Percentiles rank a stretch among this genome's conserved stretches.
Conservation (phyloP, 768 basidiomycete species). For the Tylopilus cervinicoccineus region DNA sequence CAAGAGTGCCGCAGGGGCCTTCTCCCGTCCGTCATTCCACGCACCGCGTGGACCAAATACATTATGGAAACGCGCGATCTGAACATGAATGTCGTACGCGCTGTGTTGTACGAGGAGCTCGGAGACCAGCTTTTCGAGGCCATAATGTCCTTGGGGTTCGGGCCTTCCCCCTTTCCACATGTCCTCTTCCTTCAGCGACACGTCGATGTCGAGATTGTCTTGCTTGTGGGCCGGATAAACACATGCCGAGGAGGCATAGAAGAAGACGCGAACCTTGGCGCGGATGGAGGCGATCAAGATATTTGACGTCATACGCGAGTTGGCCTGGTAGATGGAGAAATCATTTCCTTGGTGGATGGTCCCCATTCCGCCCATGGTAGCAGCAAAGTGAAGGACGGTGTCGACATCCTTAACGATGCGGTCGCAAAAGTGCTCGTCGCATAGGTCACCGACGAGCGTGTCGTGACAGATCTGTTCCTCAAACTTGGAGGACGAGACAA, state of each 20-base stretch:
- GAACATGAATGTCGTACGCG: slow-evolving; percentile 32
- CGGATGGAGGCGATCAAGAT: slow-evolving; percentile 38
- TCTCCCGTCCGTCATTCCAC: slow-evolving; percentile 54
- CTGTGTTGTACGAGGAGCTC: slow-evolving; percentile 43
- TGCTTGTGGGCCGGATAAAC: slow-evolving; percentile 50
- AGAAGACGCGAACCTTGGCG: slow-evolving; percentile 40
- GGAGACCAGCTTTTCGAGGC: slow-evolving; percentile 51
- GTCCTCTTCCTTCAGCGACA: slow-evolving; percentile 45
- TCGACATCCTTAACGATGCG: slow-evolving; percentile 37
- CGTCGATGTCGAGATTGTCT: slow-evolving; percentile 25
- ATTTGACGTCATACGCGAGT: slow-evolving; percentile 48
- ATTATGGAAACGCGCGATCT: slow-evolving; percentile 56
- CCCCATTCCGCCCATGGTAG: slow-evolving; percentile 65
- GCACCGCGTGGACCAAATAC: slow-evolving; percentile 52
- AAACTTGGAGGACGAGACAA: slow-evolving; percentile 23
- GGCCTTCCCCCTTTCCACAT: slow-evolving; percentile 39
- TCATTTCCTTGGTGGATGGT: slow-evolving; percentile 52
- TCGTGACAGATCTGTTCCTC: slow-evolving; percentile 31
- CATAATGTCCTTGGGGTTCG: slow-evolving; percentile 52
- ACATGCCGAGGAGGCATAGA: slow-evolving; percentile 58
- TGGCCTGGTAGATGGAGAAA: slow-evolving; percentile 44
- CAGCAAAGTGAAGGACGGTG: slow-evolving; percentile 54
- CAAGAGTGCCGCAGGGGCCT: slow-evolving; percentile 53
- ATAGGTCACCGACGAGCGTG: slow-evolving; percentile 42
- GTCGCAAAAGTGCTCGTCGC: slow-evolving; percentile 38